Evolutionary conservation across 208 protist species (phyloP).

Genomic region (Polymyxa betae): DNA sequence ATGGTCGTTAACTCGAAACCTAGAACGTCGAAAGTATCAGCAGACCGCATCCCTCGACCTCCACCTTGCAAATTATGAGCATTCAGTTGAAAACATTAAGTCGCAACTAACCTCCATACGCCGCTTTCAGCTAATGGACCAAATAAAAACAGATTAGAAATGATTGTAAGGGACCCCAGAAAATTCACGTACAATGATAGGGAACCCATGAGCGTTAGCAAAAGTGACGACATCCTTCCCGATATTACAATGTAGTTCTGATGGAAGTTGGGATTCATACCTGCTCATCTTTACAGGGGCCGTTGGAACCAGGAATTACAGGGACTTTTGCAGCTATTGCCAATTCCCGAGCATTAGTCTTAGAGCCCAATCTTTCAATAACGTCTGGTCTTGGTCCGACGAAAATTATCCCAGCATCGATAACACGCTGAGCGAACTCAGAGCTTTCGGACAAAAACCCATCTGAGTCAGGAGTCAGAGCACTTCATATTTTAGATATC

Average conservation of each 20-base stretch:
- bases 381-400: constrained; percentile 64
- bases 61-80: constrained; percentile 47
- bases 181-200: not conserved
- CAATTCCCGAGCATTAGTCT: constrained; percentile 68
- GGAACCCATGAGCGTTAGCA: not conserved
- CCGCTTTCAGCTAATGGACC: not conserved
- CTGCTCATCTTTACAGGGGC: not conserved
- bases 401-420: constrained; percentile 66
- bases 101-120: not conserved
- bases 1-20: not conserved
- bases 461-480: constrained; percentile 3
- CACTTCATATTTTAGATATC: not conserved
- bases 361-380: constrained; percentile 68
- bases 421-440: constrained; percentile 60
- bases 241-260: not conserved
- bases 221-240: constrained; percentile 10
- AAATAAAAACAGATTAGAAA: not conserved
- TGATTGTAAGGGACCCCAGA: not conserved
- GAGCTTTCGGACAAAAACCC: constrained; percentile 60
- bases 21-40: not conserved
- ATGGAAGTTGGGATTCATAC: not conserved
- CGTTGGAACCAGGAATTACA: constrained; percentile 69
- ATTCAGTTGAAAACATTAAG: not conserved
- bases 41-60: constrained; percentile 70
- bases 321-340: constrained; percentile 63